These are phyloP conservation scores for Spinellus fusiger DNA, from an alignment of 192 early-diverging fungal genomes.

Conservation along the genomic window DNA sequence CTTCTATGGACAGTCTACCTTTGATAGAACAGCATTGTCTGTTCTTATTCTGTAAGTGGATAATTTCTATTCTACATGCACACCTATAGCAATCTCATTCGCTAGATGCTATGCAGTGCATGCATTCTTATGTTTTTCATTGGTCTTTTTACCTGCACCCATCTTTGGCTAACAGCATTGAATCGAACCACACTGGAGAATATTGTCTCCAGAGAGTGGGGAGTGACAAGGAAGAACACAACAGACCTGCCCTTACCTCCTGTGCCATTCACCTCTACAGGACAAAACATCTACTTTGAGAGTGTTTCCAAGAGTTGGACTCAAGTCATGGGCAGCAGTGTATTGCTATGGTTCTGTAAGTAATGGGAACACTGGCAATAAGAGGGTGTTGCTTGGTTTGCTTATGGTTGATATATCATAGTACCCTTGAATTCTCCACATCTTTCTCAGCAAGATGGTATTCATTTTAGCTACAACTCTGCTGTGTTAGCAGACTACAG, in stretches of 20 bases:
- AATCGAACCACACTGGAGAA: conserved; percentile 24
- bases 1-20: conserved; percentile 14
- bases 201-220: conserved; percentile 9
- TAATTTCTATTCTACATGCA: not conserved
- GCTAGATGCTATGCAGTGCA: not conserved
- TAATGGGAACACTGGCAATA: not conserved
- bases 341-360: conserved; percentile 49
- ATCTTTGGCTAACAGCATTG: conserved; percentile 9
- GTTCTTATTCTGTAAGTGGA: conserved; percentile 21
- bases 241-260: conserved; percentile 10
- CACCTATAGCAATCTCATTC: not conserved
- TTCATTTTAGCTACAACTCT: conserved; percentile 4
- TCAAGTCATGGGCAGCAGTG: conserved; percentile 41
- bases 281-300: conserved; percentile 39
- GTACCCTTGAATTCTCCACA: conserved; percentile 1
- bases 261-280: conserved; percentile 19
- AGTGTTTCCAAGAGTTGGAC: conserved; percentile 41
- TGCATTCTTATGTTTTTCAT: conserved; percentile 9
- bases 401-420: not conserved
- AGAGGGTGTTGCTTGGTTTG: not conserved
- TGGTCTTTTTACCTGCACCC: conserved; percentile 15
- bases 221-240: not conserved
- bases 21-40: conserved; percentile 17
- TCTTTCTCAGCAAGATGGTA: not conserved
- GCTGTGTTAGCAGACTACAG: not conserved